Base-by-base conservation (phyloP, 1,284 basidiomycete species). In the Afroboletus lepidellus region DNA sequence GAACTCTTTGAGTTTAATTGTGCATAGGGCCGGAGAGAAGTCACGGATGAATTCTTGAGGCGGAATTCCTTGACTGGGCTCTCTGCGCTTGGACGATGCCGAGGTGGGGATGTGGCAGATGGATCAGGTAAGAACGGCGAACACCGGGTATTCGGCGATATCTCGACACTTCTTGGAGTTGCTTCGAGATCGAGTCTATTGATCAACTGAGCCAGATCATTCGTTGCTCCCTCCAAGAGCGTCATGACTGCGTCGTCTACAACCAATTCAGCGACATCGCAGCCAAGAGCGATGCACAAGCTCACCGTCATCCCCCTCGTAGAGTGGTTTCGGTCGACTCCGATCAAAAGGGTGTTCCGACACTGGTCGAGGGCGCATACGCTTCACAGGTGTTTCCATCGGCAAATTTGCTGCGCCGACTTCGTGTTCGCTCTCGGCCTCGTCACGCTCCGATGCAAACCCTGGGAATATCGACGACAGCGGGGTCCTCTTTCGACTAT, bases 121-220 rank as follows among this genome's bases (percentile, higher is more conserved):
- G 47, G 41, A 3, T 51, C 43, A 11, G 27, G 29, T 1, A 56
- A 41, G 43, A 55, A 56, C 0, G 48, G 67, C 8, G 74, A 71
- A 16, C 44, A 57, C 11, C 60, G 55, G 30, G 58, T 58, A 23
- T 69, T 53, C 0, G 81, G 80, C 0, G 79, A 78, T 48, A 72
- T 59, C 41, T 79, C 77, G 3, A 77, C 75, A 1, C 79, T 79
- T 16, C 73, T 72, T 0, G 87, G 88, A 0, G 88, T 89, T 4
- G 85, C 84, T 60, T 89, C 81, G 3, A 90, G 73, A 59, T 91
- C 86, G 23, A 91, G 74, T 20, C 79, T 77, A 57, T 84, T 87
- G 67, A 92, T 87, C 13, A 92, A 72, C 44, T 80, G 79, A 0
- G 86, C 89, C 2, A 92, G 75, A 41, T 91, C 89, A 48, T 88